Evolutionary conservation across 2,329 filamentous ascomycete species (phyloP), one percentile per base, ranked within the genome.

Genomic region (Bipolaris gigantea): DNA sequence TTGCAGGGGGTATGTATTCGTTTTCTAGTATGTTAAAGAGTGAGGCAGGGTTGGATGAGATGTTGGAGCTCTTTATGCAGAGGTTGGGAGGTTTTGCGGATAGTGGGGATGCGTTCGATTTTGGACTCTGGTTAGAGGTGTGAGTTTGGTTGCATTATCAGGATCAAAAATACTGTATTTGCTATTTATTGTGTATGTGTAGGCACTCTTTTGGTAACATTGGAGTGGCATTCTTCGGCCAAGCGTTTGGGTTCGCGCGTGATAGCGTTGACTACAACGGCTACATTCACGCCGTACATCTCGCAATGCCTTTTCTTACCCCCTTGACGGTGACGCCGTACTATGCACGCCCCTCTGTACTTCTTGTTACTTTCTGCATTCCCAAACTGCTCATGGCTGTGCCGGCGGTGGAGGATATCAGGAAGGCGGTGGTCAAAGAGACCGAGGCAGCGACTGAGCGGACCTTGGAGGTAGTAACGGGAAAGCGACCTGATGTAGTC

Each of bases 201-300:
- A 52, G 50, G 73, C 76, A 72, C 53, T 57, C 48, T 1, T 57
- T 46, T 23, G 55, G 54, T 30, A 57, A 49, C 18, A 55, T 48
- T 23, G 54, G 56, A 7, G 61, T 55, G 48, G 39, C 54, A n/a
- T 59, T 64, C 36, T 62, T 60, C 16, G 61, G 61, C 2, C 55
- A 56, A n/a, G 50, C 48, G 4, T 67, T 67, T 47, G 61, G 63
- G 0, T 67, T 67, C 27, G n/a, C 65, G 13, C 47, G 50, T 21
- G 54, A 67, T 33, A 57, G 64, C 9, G 40, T 59, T n/a, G 64
- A 64, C 32, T 59, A 64, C 18, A 50, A 53, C 3, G 49, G 40
- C 15, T 66, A 65, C 39, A 67, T 67, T n/a, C 19, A 53, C 10
- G 55, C 76, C 1, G 64, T 77, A 0, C 71, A 77, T 50, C 70